Evolutionary conservation across 225 moss, liverwort and hornwort species (phyloP), one percentile per base, ranked within the genome.

Genomic region (Pseudoscleropodium purum): DNA sequence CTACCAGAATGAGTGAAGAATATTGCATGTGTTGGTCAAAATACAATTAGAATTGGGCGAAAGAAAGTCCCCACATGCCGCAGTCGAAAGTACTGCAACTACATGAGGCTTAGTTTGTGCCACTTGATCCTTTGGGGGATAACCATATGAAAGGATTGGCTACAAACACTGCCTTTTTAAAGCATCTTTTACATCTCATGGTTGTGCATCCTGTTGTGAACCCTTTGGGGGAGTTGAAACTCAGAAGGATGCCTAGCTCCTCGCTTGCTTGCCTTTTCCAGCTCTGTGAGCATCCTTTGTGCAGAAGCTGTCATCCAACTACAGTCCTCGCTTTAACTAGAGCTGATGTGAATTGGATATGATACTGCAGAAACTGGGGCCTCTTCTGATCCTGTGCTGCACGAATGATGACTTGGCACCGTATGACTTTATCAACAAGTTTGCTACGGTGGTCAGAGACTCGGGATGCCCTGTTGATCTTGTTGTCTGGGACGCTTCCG

Each of bases 401-500:
- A 95, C 94, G 80, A 93, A 93, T 70, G 98, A 99, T 73, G 90
- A 94, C 17, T 86, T 97, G 83, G 90, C 93, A 41, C 91, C 93
- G 34, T 93, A 91, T 63, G 88, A 95, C 60, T 87, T 57, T 37
- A 94, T 99, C 77, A 81, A 90, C 84, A 88, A 94, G 62, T 99
- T 95, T 90, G 93, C 90, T 75, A 70, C 39, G 51, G 63, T 41
- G 82, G 62, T 95, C 90, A 90, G 92, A 65, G 89, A 89, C 67
- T 90, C 88, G n/a, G 98, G 96, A 41, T 92, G 93, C 82, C 75
- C 90, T 74, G 92, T 99, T 63, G 94, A 93, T 64, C 67, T 96
- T 79, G 90, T 96, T 51, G 93, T 91, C 30, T 99, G 98, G 98
- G 96, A 96, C 49, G 37, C 93, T 63, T 99, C 97, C 15, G 76